Evolutionary conservation across 768 basidiomycete genomes (phyloP), one percentile per base, ranked within the genome.

Genomic region (Tephrocybe sp.): DNA sequence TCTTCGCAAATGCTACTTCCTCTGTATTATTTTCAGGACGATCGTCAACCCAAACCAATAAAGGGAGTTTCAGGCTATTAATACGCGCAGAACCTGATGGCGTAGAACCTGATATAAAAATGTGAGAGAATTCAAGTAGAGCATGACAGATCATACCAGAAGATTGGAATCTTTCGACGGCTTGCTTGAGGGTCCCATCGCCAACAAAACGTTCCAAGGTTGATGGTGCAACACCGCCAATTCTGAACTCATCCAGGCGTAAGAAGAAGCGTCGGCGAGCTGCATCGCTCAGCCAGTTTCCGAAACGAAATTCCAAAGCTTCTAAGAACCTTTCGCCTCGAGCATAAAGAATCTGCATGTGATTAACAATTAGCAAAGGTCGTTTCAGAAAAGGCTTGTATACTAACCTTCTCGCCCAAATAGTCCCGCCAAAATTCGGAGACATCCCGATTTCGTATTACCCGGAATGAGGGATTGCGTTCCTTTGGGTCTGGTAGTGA

Each of bases 21-120:
- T 41, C 36, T 1, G 24, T 23, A 22, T 62, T 61, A 21, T 55
- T 46, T 9, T 24, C 45, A 1, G 57, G 34, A 25, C 57, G 57
- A 24, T 64, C 62, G 22, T 64, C 64, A 1, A 66, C 53, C 64
- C 65, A 66, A 8, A 66, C 13, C 13, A 66, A 21, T 10, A 66
- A 42, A 5, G 65, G 61, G 18, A 59, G 42, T 6, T 30, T 38
- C 30, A 42, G 45, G 39, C 60, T 37, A 23, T 42, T 39, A 21
- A n/a, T 6, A 31, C 1, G 9, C 10, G 11, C n/a, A 19, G 11
- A 19, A 11, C 33, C 12, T 12, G 47, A 42, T 15, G 41, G 30
- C 16, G 22, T 23, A 18, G 48, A 43, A 12, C 42, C 48, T 49
- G 24, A 12, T 16, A n/a, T 16, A 24, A 27, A 16, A n/a, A 11